Conservation (phyloP, 2,329 filamentous ascomycete species). For the Aureobasidium subglaciale region DNA sequence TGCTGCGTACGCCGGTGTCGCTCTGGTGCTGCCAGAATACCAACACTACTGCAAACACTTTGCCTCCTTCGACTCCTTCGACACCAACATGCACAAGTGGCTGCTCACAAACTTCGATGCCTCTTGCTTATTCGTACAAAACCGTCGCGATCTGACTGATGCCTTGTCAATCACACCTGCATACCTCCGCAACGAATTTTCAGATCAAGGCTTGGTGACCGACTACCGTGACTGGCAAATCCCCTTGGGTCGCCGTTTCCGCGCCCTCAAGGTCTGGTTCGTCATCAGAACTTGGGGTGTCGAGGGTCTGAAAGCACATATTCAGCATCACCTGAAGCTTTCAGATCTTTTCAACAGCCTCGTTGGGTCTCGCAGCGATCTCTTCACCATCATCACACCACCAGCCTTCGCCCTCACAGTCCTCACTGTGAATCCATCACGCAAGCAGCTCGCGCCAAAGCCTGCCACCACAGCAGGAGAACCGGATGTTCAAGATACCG, state of each 20-base stretch:
- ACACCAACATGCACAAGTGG: slow-evolving; percentile 98
- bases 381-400: slow-evolving; percentile 68
- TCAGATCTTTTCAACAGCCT: slow-evolving; percentile 64
- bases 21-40: slow-evolving; percentile 74
- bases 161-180: slow-evolving; percentile 72
- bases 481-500: slow-evolving; percentile 19
- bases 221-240: slow-evolving; percentile 98
- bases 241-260: slow-evolving; percentile 80
- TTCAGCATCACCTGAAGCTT: slow-evolving; percentile 60
- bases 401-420: slow-evolving; percentile 76
- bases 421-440: slow-evolving; percentile 53
- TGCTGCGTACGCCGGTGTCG: slow-evolving; percentile 83
- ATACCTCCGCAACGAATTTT: slow-evolving; percentile 76
- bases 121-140: slow-evolving; percentile 71
- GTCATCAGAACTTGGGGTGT: slow-evolving; percentile 79
- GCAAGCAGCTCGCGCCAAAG: slow-evolving; percentile 18
- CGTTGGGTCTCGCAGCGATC: slow-evolving; percentile 52
- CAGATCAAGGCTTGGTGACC: slow-evolving; percentile 75
- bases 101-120: slow-evolving; percentile 87
- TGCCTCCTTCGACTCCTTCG: slow-evolving; percentile 72
- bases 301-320: slow-evolving; percentile 64
- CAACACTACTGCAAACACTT: slow-evolving; percentile 60
- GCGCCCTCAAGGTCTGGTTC: slow-evolving; percentile 91
- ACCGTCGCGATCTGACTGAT: slow-evolving; percentile 67
- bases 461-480: slow-evolving; percentile 18